These are phyloP conservation scores for Citrullus mucosospermus DNA, from an alignment of 306 rosid genomes.

Conservation along the genomic window DNA sequence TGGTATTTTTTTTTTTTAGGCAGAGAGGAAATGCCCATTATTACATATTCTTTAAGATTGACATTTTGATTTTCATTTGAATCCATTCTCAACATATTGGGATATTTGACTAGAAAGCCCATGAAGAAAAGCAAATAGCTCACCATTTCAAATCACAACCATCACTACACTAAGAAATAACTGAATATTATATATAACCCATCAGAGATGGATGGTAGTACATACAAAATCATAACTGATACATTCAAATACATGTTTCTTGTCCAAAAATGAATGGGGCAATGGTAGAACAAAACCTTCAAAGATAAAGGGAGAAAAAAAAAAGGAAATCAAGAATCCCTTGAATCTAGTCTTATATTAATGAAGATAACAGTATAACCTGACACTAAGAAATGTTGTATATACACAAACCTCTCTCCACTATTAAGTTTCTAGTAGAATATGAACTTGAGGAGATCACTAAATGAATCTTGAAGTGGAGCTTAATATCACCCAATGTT, in stretches of 20 bases:
- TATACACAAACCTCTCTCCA: slow-evolving; percentile 51
- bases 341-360: slow-evolving; percentile 17
- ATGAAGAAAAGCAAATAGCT: background rate
- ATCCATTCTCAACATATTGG: background rate
- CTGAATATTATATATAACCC: slow-evolving; percentile 4
- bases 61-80: background rate
- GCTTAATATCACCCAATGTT: slow-evolving; percentile 37
- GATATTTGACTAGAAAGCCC: background rate
- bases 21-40: background rate
- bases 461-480: slow-evolving; percentile 29
- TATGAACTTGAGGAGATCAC: slow-evolving; percentile 27
- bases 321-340: slow-evolving; percentile 21
- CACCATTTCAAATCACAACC: background rate
- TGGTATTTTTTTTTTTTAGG: background rate
- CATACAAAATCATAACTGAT: slow-evolving; percentile 16
- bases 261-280: slow-evolving; percentile 31
- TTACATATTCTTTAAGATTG: background rate
- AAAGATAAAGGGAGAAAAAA: background rate
- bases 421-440: slow-evolving; percentile 31
- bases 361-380: slow-evolving; percentile 15
- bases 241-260: slow-evolving; percentile 23
- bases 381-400: slow-evolving; percentile 39
- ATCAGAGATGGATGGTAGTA: slow-evolving; percentile 8
- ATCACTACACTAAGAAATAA: background rate
- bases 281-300: slow-evolving; percentile 2